phyloP scores from a whole-genome alignment of 805 yeast species.

The Starmerella tilneyi region DNA sequence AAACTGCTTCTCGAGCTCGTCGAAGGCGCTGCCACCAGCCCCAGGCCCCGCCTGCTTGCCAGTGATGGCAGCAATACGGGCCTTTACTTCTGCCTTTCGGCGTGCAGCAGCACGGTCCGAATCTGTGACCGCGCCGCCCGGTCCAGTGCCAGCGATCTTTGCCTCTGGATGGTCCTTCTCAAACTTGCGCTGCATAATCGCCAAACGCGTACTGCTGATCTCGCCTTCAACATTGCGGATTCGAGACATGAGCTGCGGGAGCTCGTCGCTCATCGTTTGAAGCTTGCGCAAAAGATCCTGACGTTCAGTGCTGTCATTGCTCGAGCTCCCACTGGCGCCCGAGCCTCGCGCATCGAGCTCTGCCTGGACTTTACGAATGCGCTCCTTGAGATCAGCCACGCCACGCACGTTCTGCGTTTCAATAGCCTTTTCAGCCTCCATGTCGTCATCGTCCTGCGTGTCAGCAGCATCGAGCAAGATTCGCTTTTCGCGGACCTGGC shows the following conservation, averaged over 20 bases:
- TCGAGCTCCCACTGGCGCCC: not conserved
- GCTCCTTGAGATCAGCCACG: slow-evolving; percentile 54
- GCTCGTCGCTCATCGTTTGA: slow-evolving; percentile 53
- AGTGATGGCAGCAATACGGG: slow-evolving; percentile 87
- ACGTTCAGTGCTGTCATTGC: slow-evolving; percentile 23
- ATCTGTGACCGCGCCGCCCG: slow-evolving; percentile 77
- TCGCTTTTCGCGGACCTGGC: slow-evolving; percentile 59
- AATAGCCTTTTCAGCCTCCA: slow-evolving; percentile 32
- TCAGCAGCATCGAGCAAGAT: slow-evolving; percentile 58
- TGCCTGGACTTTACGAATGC: slow-evolving; percentile 41
- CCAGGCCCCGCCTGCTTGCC: slow-evolving; percentile 57
- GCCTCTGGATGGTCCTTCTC: slow-evolving; percentile 58
- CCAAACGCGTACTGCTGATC: slow-evolving; percentile 56
- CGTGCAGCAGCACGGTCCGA: slow-evolving; percentile 69
- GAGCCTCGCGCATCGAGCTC: slow-evolving; percentile 26
- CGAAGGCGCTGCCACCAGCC: slow-evolving; percentile 34
- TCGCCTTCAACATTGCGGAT: slow-evolving; percentile 57
- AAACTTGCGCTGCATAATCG: slow-evolving; percentile 46
- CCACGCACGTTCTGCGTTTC: slow-evolving; percentile 39
- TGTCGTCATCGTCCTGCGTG: slow-evolving; percentile 40
- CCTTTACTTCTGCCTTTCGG: slow-evolving; percentile 65
- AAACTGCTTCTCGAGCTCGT: slow-evolving; percentile 46
- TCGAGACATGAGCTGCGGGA: slow-evolving; percentile 58
- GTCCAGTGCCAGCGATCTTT: slow-evolving; percentile 71
- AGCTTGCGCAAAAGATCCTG: slow-evolving; percentile 48